Evolutionary conservation across 1,139 yeast species (phyloP), one percentile per base, ranked within the genome.

Genomic region (Candida sanyaensis): DNA sequence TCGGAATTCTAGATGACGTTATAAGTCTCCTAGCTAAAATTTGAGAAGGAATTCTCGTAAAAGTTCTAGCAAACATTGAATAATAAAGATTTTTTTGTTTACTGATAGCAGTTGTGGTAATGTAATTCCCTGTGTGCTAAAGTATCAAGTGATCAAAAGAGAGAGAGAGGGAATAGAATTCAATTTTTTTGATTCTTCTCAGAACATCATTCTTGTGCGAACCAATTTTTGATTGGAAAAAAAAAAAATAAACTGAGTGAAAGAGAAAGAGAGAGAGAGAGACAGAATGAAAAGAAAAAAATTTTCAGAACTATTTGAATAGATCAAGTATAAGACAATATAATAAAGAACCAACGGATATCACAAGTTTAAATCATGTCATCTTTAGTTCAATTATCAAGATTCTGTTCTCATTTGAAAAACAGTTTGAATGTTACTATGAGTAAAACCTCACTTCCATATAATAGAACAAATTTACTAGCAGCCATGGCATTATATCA

Each of bases 331-430:
- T 3, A 17, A 17, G 21, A 17, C 21, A 3, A 17, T 3, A 17
- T 3, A 17, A 17, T 17, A 17, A 17, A 17, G 21, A 17, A 17
- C 21, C 21, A 17, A 17, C 21, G 21, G 21, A 17, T 17, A 17
- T 17, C 21, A 17, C 21, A 17, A 17, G 21, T 17, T 17, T 8
- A 26, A 26, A 9, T 3, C 31, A 61, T 33, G 43, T 89, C 91
- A 96, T 91, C 97, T 34, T 78, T 92, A 52, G 96, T 88, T 44
- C 86, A 84, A 58, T 77, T 92, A 55, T 96, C 95, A 29, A 82
- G 89, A 69, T 79, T 87, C 48, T 90, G 97, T 64, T 86, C 96
- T 30, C 99, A 93, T 62, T 66, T 93, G 53, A 96, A 90, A 68
- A 93, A 93, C 71, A 90, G 95, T 57, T 80, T 89, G 13, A 80